Conservation (phyloP, 495 filamentous ascomycete species). For the Tuber magnatum region DNA sequence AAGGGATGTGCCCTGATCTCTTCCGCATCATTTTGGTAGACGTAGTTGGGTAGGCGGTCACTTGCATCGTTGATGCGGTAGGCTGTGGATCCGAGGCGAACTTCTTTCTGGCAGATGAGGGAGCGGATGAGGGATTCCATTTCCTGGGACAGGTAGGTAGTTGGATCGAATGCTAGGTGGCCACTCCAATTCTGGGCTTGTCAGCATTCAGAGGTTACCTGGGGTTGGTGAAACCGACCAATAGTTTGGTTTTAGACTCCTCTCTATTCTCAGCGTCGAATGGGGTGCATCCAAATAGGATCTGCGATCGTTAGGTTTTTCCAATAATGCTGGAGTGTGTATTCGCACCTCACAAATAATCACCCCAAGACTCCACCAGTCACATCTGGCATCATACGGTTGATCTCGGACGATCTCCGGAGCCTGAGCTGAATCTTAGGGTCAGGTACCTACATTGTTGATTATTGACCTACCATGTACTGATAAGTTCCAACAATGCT, state of each 20-base stretch:
- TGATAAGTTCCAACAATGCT: conserved; percentile 94
- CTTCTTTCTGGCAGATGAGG: conserved; percentile 69
- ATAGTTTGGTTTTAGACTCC: conserved; percentile 71
- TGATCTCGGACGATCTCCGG: conserved; percentile 82
- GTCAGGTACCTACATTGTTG: neutral
- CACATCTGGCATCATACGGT: conserved; percentile 81
- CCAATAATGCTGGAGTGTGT: neutral
- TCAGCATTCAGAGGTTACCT: neutral
- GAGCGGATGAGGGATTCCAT: conserved; percentile 65
- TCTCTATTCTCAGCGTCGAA: conserved; percentile 76
- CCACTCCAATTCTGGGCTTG: conserved; percentile 44
- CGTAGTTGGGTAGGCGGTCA: conserved; percentile 48
- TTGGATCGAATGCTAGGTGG: conserved; percentile 58
- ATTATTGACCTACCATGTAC: conserved; percentile 55
- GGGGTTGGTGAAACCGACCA: conserved; percentile 51
- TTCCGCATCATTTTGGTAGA: conserved; percentile 69
- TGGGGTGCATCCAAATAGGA: conserved; percentile 81
- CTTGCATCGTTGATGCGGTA: conserved; percentile 12
- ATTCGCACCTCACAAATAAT: conserved; percentile 70
- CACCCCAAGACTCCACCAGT: conserved; percentile 93
- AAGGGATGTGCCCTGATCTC: conserved; percentile 73
- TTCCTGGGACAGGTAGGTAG: conserved; percentile 53
- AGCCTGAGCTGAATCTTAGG: conserved; percentile 47
- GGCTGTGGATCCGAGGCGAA: conserved; percentile 60
- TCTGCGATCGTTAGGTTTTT: conserved; percentile 46